phyloP scores from a whole-genome alignment of 2,329 filamentous ascomycete species.

The Trichoderma polysporum region DNA sequence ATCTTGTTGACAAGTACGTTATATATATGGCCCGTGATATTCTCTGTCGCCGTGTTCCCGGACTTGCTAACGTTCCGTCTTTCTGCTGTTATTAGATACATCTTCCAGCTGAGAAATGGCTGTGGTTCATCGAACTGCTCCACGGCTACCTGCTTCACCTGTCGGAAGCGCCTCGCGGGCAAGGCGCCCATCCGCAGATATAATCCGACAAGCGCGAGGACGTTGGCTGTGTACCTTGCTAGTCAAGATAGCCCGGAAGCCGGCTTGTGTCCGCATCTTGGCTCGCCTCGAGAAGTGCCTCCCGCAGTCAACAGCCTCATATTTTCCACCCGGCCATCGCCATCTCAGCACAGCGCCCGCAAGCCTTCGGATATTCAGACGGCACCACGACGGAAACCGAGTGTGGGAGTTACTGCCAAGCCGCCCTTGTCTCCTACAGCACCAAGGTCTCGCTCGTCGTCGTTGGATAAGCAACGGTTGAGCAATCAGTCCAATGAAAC shows the following conservation, averaged over 20 bases:
- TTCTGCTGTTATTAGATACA: conserved; percentile 55
- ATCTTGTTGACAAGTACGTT: conserved; percentile 63
- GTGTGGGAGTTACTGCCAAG: not conserved
- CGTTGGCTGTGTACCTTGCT: conserved; percentile 76
- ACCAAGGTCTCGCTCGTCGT: conserved; percentile 8
- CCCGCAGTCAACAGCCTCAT: conserved; percentile 49
- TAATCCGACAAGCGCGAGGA: conserved; percentile 77
- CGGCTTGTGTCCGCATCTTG: conserved; percentile 61
- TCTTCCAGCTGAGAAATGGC: conserved; percentile 78
- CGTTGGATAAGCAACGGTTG: not conserved
- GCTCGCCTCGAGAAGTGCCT: conserved; percentile 43
- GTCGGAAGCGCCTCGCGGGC: conserved; percentile 64
- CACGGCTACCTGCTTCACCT: conserved; percentile 79
- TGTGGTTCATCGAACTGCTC: conserved; percentile 68
- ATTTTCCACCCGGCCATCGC: conserved; percentile 38
- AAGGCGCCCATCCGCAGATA: conserved; percentile 73
- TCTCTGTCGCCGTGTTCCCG: not conserved
- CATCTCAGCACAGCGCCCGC: conserved; percentile 19
- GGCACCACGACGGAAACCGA: conserved; percentile 12
- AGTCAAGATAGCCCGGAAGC: conserved; percentile 74
- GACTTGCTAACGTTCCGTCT: not conserved
- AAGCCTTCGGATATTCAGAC: not conserved
- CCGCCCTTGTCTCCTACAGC: not conserved
- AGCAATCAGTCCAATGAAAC: not conserved
- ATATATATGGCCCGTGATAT: conserved; percentile 25